Evolutionary conservation across 148 eudicot genomes (phyloP).

Genomic region (Rhododendron henanense): DNA sequence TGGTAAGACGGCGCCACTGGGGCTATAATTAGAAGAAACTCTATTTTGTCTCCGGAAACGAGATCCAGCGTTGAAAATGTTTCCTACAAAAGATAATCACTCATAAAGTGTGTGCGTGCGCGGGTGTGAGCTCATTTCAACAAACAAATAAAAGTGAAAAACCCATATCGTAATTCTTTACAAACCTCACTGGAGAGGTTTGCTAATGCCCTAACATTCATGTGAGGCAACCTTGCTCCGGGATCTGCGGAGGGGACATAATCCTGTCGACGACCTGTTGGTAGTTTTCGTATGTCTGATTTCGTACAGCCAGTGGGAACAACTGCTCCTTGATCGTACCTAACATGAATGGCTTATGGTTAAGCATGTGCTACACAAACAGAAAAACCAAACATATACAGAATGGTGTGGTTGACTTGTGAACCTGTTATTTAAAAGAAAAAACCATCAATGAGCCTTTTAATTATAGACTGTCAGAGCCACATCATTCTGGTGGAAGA

Average conservation of each 20-base stretch:
- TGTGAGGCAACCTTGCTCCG: constrained; percentile 92
- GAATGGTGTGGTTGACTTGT: neutral
- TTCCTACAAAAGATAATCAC: constrained; percentile 31
- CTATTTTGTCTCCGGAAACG: constrained; percentile 61
- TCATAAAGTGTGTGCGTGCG: neutral
- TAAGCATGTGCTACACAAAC: neutral
- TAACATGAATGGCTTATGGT: constrained; percentile 17
- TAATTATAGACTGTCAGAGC: neutral
- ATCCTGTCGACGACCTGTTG: constrained; percentile 83
- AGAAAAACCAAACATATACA: neutral
- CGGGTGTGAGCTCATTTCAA: neutral
- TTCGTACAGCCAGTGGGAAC: constrained; percentile 30
- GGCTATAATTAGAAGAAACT: constrained; percentile 71
- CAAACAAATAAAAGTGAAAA: neutral
- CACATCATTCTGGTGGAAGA: neutral
- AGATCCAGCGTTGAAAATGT: constrained; percentile 66
- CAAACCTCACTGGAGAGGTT: constrained; percentile 44
- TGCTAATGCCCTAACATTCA: constrained; percentile 48
- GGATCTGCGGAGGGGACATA: constrained; percentile 78
- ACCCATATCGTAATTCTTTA: neutral
- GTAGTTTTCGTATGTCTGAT: constrained; percentile 31
- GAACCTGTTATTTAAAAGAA: neutral
- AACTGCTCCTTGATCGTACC: constrained; percentile 75
- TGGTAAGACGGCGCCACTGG: constrained; percentile 62
- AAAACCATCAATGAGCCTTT: neutral